These are phyloP conservation scores for Calophaca sinica DNA, from an alignment of 306 rosid genomes.

Conservation along the genomic window DNA sequence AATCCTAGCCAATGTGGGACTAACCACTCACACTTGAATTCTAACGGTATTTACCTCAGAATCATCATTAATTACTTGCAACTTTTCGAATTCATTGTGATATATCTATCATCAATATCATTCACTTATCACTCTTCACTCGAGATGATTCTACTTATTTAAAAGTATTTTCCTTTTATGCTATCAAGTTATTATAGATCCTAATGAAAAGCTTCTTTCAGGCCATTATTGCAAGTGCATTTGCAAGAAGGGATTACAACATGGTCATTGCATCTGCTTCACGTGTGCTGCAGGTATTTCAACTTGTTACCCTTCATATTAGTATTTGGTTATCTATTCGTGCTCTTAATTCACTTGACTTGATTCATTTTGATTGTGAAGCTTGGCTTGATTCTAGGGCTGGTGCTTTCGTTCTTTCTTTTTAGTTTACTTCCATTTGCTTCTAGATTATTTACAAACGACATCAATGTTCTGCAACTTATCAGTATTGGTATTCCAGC, in stretches of 20 bases:
- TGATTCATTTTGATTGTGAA: no score
- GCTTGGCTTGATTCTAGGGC: constrained; percentile 77
- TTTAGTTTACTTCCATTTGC: constrained; percentile 64
- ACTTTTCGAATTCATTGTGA: no score
- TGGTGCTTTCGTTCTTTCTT: constrained; percentile 62
- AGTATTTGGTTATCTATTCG: constrained; percentile 14
- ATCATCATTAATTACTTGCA: no score
- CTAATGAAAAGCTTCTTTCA: constrained; percentile 40
- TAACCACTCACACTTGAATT: no score
- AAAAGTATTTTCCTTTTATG: no score
- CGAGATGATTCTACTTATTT: no score
- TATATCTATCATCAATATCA: no score
- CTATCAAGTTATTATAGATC: no score
- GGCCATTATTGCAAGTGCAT: constrained; percentile 88
- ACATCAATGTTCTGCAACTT: constrained; percentile 61
- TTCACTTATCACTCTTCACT: no score
- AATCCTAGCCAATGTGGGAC: no score
- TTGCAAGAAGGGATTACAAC: constrained; percentile 64
- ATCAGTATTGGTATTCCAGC: constrained; percentile 78
- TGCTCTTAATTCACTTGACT: neutral
- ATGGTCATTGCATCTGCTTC: constrained; percentile 73
- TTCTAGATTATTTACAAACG: constrained; percentile 75
- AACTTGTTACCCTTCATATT: neutral
- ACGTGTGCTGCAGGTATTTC: constrained; percentile 74
- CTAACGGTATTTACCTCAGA: no score